Base-by-base conservation (phyloP, 495 filamentous ascomycete genomes). In the Xeromyces bisporus region DNA sequence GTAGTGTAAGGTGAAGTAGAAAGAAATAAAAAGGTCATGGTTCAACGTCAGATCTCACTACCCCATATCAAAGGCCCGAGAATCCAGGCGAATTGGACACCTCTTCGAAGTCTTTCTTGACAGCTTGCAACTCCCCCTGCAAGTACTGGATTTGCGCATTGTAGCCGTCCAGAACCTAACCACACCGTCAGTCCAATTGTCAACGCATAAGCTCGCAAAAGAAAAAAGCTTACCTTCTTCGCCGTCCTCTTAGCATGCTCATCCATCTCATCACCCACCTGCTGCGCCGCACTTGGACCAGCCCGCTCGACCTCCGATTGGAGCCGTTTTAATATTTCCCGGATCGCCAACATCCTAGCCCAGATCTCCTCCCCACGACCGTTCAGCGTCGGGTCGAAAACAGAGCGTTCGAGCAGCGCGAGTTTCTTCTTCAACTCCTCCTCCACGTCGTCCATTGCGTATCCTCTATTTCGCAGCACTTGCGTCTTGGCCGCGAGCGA, bases 341-440 rank as follows among this genome's bases (percentile, higher is more conserved):
- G 63, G 21, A 94, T 71, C 15, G 75, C 75, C 33, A 92, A 70
- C 68, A 99, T 77, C 18, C 91, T 64, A 21, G 89, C 91, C 89
- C 89, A 99, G 29, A 99, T 79, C 60, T 99, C 89, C 53, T 99
- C 89, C 31, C 73, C 73, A 33, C 85, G 61, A 3, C 84, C 86
- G 30, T 66, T 75, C 27, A 93, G 61, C 11, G 74, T 75, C 2
- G 91, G 87, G 55, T 99, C 91, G 33, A 77, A 76, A 10, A 87
- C 69, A 11, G 54, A 56, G 40, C 69, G 71, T 46, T 93, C 82
- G 39, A 99, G 64, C 28, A 62, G 55, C 27, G 72, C 45, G 18
- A 99, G 62, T 53, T 89, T 85, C 53, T 80, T 79, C 64, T 79
- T 82, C 33, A 99, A 54, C 40, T 79, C 75, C 50, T 99, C 89